Evolutionary conservation across 2,329 filamentous ascomycete species (phyloP).

Genomic region (Gyromitra esculenta): DNA sequence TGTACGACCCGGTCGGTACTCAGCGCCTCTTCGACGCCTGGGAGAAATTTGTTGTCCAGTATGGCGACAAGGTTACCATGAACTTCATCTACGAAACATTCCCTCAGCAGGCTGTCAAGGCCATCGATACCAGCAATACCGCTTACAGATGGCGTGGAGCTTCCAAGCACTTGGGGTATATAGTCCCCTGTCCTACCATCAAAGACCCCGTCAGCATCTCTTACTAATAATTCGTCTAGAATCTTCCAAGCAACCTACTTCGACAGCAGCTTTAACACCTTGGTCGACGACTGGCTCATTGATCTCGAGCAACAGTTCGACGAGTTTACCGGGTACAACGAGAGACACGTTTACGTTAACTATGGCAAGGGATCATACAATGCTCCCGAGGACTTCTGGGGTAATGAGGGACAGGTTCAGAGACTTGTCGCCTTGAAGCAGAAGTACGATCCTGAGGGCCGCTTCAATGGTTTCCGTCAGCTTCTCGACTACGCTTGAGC

Average conservation of each 20-base stretch:
- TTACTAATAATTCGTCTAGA: slow-evolving; percentile 19
- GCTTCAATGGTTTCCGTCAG: slow-evolving; percentile 34
- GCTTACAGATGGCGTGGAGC: slow-evolving; percentile 34
- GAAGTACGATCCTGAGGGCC: slow-evolving; percentile 36
- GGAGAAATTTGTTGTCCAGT: slow-evolving; percentile 27
- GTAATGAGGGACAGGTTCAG: slow-evolving; percentile 38
- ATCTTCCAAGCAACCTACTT: slow-evolving; percentile 36
- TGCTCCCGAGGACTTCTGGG: slow-evolving; percentile 26
- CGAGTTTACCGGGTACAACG: slow-evolving; percentile 19
- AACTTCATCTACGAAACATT: slow-evolving; percentile 45
- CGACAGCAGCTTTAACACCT: slow-evolving; percentile 9
- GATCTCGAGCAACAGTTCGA: slow-evolving; percentile 31
- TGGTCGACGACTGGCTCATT: slow-evolving; percentile 38
- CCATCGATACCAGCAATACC: slow-evolving; percentile 7
- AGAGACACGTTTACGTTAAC: slow-evolving; percentile 35
- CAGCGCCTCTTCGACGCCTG: slow-evolving; percentile 24
- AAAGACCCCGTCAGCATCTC: not conserved
- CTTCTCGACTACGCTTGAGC: slow-evolving; percentile 27
- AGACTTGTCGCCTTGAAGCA: slow-evolving; percentile 24
- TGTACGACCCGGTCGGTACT: slow-evolving; percentile 10
- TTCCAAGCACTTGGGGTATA: slow-evolving; percentile 25
- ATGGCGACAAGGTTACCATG: slow-evolving; percentile 28
- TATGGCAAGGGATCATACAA: slow-evolving; percentile 40
- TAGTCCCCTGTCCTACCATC: not conserved
- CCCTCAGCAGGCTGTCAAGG: slow-evolving; percentile 25